Evolutionary conservation across 345 rosid genomes (phyloP), one percentile per base, ranked within the genome.

Genomic region (Mercurialis annua): DNA sequence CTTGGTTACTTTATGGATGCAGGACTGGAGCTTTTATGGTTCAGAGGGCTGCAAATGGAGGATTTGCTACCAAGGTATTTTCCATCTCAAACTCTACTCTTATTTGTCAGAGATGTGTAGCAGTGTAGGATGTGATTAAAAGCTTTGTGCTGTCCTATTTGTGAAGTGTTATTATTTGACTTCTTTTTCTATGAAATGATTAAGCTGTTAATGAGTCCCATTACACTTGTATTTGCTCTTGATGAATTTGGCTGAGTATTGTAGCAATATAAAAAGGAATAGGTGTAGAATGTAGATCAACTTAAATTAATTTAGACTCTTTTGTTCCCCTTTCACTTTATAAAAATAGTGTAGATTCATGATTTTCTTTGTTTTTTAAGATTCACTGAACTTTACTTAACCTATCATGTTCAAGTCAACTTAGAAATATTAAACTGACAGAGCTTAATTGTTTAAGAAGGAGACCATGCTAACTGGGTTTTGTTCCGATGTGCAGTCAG

Each of bases 41-140:
- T 51, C 90, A 81, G 75, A 72, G 82, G 64, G 69, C 76, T 77
- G 53, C 56, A 20, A 77, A 75, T 72, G 75, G 84, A 65, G 70
- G 64, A 40, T 81, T 71, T 69, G 46, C 73, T 29, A 68, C 78
- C 10, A 87, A 92, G 96, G 98, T 92, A 78, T n/a, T 55, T 53
- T 68, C 31, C 38, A 26, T 64, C 44, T 42, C 15, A 60, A n/a
- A 1, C 31, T 24, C 5, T n/a, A n/a, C n/a, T n/a, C n/a, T n/a
- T n/a, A n/a, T n/a, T n/a, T n/a, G n/a, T n/a, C n/a, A n/a, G n/a
- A n/a, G n/a, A n/a, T n/a, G n/a, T 17, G n/a, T 40, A 50, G 43
- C 36, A 11, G 40, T 9, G 9, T 9, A 36, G 40, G 40, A 4
- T 3, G 9, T 36, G 40, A 3, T 36, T 36, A 36, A 36, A 40